Evolutionary conservation across 2,329 filamentous ascomycete genomes (phyloP), one percentile per base, ranked within the genome.

Genomic region (Hypomyces rosellus): DNA sequence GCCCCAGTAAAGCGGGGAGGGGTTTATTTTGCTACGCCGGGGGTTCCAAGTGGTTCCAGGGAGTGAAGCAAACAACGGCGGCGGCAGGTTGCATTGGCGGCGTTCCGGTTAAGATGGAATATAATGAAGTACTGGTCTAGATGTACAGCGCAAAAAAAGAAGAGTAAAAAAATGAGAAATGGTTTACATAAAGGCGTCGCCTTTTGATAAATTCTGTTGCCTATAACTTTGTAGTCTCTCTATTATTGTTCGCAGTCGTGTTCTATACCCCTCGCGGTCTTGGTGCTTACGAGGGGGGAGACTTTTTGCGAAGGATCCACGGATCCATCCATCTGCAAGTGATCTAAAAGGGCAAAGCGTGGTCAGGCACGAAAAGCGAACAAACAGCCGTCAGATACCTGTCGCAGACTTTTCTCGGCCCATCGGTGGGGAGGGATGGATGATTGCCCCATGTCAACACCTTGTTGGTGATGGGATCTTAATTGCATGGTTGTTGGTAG

Each of bases 1-100:
- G 62, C 80, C 81, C 42, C 78, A 82, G 72, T 70, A 68, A 59
- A 57, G 12, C 45, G 34, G 34, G 40, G 40, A 43, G 22, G 34
- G 37, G 30, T n/a, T 22, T 44, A 50, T 22, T 37, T 46, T 38
- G 44, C 33, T 39, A 6, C 8, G 48, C 16, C 43, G 15, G 45
- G 22, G 49, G 12, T 52, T 46, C 25, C 9, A 42, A 37, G 41
- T 34, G 47, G 49, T 25, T 50, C 47, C 40, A 18, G 51, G 45
- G 39, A 49, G 25, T 47, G 41, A 50, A 42, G 48, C 50, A 50
- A 50, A 20, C 20, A 59, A 63, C 58, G 61, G 59, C 65, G 63
- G 62, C 56, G 61, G 51, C 45, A 48, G 49, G 65, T 68, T 69
- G 66, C 67, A 70, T 70, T 62, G 64, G 62, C 62, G 67, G 67